Base-by-base conservation (phyloP, 2,329 filamentous ascomycete genomes). In the Fusarium ramigenum region DNA sequence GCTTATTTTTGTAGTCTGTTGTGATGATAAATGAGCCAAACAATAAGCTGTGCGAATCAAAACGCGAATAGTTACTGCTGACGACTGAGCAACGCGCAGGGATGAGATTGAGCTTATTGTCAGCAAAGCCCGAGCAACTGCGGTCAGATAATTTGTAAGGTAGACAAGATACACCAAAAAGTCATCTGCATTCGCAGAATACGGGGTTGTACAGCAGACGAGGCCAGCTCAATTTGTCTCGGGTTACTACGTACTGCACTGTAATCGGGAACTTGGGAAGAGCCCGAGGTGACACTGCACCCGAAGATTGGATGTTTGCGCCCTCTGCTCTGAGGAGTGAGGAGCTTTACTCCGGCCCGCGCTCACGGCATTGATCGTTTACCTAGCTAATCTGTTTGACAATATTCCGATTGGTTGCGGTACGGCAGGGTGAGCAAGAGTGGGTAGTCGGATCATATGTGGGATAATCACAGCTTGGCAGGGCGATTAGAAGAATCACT, bases 391-490 rank as follows among this genome's bases (percentile, higher is more conserved):
- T 64, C 61, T 60, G 70, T 69, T 59, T 72, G 50, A 64, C 39
- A 34, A 60, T 40, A 36, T 56, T 46, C 70, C 67, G 68, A 72
- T 74, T 73, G 71, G 71, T 23, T 23, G 44, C 9, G 3, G 32
- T 40, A 36, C 34, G 57, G 46, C 16, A 28, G 42, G 47, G 47
- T 25, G 30, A 36, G 37, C 19, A 14, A 21, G 28, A 52, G 70
- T 73, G 71, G 70, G 58, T 63, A 57, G 49, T 64, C 71, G 69
- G 71, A 52, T 54, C 46, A 64, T 72, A 49, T 40, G 63, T 63
- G 67, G 67, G 66, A 70, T 70, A 40, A 42, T 53, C 63, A 42
- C 57, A 40, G 23, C 65, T 73, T 66, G 70, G 60, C 70, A 42
- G 21, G 18, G 42, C 49, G 50, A 54, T 21, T 54, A 40, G 32